Base-by-base conservation (phyloP, 148 eudicot genomes). In the Camellia lanceoleosa region DNA sequence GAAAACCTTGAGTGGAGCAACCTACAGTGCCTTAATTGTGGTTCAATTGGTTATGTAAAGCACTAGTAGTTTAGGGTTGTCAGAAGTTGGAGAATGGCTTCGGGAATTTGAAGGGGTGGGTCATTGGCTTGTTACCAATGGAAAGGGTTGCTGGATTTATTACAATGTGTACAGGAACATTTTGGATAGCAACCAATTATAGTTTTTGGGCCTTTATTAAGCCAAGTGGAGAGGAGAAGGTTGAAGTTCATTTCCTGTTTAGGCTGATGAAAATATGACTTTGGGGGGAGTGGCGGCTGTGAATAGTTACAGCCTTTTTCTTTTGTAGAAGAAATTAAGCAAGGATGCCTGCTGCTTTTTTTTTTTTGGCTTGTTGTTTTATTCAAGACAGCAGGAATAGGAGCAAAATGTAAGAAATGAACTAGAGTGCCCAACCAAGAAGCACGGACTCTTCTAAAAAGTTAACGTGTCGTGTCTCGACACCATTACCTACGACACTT, bases 161-260 rank as follows among this genome's bases (percentile, higher is more conserved):
- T 4, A 46, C 47, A 44, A 9, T 18, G 55, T 20, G 9, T 70
- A 14, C 15, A 18, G 56, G 38, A 46, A 47, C 44, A 70, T 70
- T 5, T 46, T 70, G 54, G 55, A 46, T 13, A 44, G 71, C 73
- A 18, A 70, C 42, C 54, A n/a, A 47, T 18, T 49, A 49, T 11
- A 54, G 73, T 18, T 70, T 70, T 70, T 13, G 13, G 2, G 55
- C 46, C 54, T n/a, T 44, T 7, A 46, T 44, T 18, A 8, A 54
- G 73, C 19, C 13, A 8, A 70, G 30, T n/a, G 4, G 8, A 55
- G 58, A 1, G 58, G 73, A n/a, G 54, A 70, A 70, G 73, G 42
- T 69, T 70, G 42, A 46, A 54, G 73, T 70, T 70, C 54, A 70
- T 70, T 70, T 5, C 73, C 73, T 18, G 73, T 70, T 70, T 18